phyloP scores from a whole-genome alignment of 768 basidiomycete species.

The Termitomyces sp. region DNA sequence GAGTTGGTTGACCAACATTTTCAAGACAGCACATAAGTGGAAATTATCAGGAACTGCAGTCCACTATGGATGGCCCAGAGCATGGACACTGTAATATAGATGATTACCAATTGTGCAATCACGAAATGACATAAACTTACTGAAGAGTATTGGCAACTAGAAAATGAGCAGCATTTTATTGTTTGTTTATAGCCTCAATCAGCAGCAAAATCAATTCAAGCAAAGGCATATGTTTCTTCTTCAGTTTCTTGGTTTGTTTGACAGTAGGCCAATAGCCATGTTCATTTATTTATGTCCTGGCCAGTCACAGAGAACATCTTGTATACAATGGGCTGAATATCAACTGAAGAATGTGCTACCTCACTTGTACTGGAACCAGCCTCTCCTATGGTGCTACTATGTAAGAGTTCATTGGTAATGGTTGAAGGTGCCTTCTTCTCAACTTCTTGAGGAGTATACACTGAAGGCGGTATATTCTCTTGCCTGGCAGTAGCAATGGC shows the following conservation, averaged over 20 bases:
- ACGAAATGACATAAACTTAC: constrained; percentile 38
- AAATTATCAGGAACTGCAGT: constrained; percentile 24
- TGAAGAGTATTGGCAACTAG: constrained; percentile 79
- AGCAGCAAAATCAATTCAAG: background rate
- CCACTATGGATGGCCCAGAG: constrained; percentile 57
- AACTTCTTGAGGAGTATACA: constrained; percentile 64
- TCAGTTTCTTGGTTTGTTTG: constrained; percentile 37
- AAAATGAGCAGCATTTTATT: constrained; percentile 83
- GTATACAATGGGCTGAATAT: constrained; percentile 38
- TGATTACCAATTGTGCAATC: background rate
- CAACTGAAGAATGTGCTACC: constrained; percentile 17
- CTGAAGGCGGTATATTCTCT: constrained; percentile 60
- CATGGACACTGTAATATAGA: constrained; percentile 41
- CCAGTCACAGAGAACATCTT: constrained; percentile 47
- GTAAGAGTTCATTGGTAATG: constrained; percentile 4
- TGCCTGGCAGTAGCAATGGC: constrained; percentile 44
- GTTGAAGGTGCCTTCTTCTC: constrained; percentile 10
- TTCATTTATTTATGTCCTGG: constrained; percentile 63
- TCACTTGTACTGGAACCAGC: constrained; percentile 5
- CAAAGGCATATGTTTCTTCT: constrained; percentile 61
- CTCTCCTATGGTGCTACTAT: constrained; percentile 7
- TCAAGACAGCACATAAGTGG: constrained; percentile 7
- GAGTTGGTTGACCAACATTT: constrained; percentile 4
- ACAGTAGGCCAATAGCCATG: constrained; percentile 57
- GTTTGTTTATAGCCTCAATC: constrained; percentile 35